phyloP scores from a whole-genome alignment of 306 rosid species.

The Sicyos baderoa region DNA sequence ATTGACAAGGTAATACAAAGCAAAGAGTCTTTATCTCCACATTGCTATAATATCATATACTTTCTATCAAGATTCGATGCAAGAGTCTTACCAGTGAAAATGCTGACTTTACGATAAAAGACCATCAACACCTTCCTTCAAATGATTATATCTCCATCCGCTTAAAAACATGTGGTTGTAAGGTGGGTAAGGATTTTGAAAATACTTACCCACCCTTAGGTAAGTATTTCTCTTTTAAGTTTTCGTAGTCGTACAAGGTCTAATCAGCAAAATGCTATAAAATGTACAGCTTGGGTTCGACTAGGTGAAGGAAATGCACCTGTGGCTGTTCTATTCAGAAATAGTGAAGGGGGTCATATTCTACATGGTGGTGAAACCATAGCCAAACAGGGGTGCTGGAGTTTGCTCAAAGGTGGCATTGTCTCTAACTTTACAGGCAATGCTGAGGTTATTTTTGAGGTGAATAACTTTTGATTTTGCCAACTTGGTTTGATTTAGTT shows the following conservation, averaged over 20 bases:
- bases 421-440: constrained; percentile 35
- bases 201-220: too few relatives aligned
- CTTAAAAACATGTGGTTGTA: too few relatives aligned
- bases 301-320: constrained; percentile 34
- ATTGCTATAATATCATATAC: too few relatives aligned
- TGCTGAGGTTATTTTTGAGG: constrained; percentile 62
- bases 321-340: constrained; percentile 48
- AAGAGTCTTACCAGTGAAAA: too few relatives aligned
- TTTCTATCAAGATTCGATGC: too few relatives aligned
- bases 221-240: too few relatives aligned
- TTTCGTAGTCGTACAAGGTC: neutral
- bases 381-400: constrained; percentile 59
- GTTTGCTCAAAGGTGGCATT: constrained; percentile 80
- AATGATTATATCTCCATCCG: too few relatives aligned
- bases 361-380: constrained; percentile 34
- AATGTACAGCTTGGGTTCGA: constrained; percentile 44
- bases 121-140: too few relatives aligned
- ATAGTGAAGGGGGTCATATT: constrained; percentile 31
- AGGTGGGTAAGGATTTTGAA: too few relatives aligned
- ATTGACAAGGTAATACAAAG: constrained; percentile 32
- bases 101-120: too few relatives aligned
- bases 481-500: constrained; percentile 31
- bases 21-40: too few relatives aligned
- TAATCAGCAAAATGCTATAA: neutral
- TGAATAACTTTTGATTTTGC: constrained; percentile 2